Conservation (phyloP, 2,329 filamentous ascomycete genomes). For the Paecilomyces formosus region DNA sequence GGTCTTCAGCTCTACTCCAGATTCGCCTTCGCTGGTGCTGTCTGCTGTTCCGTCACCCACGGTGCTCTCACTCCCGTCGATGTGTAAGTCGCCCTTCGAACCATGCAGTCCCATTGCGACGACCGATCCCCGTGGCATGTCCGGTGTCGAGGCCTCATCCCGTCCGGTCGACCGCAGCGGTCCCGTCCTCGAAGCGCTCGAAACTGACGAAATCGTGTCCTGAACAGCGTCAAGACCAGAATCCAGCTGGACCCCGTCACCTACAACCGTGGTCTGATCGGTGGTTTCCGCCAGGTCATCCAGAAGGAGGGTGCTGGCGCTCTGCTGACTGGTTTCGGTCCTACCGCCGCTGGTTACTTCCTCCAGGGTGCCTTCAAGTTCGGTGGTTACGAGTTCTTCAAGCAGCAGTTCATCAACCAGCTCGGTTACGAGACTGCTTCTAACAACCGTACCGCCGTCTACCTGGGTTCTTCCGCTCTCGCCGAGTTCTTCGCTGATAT, state of each 20-base stretch:
- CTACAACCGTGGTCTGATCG: constrained; percentile 83
- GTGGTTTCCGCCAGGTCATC: constrained; percentile 80
- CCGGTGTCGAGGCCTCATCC: not conserved
- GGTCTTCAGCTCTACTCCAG: constrained; percentile 77
- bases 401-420: constrained; percentile 77
- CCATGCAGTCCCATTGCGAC: constrained; percentile 1
- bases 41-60: constrained; percentile 98
- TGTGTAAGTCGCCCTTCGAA: constrained; percentile 66
- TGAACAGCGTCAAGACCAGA: constrained; percentile 80
- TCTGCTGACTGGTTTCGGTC: constrained; percentile 77
- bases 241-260: constrained; percentile 86
- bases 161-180: not conserved
- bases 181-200: constrained; percentile 7
- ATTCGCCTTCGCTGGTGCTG: constrained; percentile 93
- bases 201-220: constrained; percentile 11
- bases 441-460: constrained; percentile 74
- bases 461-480: constrained; percentile 58
- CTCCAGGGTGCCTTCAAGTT: constrained; percentile 91
- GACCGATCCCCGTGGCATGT: not conserved
- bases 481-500: constrained; percentile 59
- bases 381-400: constrained; percentile 94
- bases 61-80: constrained; percentile 95
- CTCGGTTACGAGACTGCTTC: constrained; percentile 70
- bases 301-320: constrained; percentile 77
- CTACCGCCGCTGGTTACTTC: constrained; percentile 86